These are phyloP conservation scores for Talaromyces sp. DNA, from an alignment of 2,329 filamentous ascomycete species.

Conservation along the genomic window DNA sequence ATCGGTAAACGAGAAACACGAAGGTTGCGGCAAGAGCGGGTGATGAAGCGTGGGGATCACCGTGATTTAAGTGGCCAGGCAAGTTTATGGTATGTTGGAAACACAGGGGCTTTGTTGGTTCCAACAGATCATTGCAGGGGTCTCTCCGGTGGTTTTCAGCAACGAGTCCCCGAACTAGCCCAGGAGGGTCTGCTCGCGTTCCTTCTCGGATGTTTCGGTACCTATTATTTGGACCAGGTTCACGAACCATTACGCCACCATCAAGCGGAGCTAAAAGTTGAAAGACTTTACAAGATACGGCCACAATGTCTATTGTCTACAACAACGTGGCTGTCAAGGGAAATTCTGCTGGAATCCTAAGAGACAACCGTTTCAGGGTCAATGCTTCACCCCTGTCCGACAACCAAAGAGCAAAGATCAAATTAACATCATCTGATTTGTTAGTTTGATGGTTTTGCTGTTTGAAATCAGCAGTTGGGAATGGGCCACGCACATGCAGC, in stretches of 20 bases:
- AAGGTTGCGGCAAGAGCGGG: not conserved
- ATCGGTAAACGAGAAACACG: not conserved
- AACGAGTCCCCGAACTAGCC: not conserved
- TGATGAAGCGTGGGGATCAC: not conserved
- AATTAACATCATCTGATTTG: not conserved
- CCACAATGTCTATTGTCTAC: not conserved
- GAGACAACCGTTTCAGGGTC: not conserved
- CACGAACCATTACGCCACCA: not conserved
- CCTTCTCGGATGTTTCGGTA: not conserved
- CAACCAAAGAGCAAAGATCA: not conserved
- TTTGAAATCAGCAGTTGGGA: not conserved
- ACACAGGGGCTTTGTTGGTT: not conserved
- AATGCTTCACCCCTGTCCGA: not conserved
- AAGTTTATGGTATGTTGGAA: not conserved
- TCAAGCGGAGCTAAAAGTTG: not conserved
- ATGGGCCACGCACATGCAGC: not conserved
- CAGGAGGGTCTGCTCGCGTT: not conserved
- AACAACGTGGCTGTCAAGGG: not conserved
- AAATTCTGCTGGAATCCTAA: not conserved
- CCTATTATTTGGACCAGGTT: not conserved
- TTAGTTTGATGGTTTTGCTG: not conserved
- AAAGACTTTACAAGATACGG: not conserved
- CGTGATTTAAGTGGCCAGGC: not conserved
- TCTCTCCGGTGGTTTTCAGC: not conserved
- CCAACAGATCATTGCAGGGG: not conserved